phyloP scores from a whole-genome alignment of 257 asterid species.

The Petrea volubilis region DNA sequence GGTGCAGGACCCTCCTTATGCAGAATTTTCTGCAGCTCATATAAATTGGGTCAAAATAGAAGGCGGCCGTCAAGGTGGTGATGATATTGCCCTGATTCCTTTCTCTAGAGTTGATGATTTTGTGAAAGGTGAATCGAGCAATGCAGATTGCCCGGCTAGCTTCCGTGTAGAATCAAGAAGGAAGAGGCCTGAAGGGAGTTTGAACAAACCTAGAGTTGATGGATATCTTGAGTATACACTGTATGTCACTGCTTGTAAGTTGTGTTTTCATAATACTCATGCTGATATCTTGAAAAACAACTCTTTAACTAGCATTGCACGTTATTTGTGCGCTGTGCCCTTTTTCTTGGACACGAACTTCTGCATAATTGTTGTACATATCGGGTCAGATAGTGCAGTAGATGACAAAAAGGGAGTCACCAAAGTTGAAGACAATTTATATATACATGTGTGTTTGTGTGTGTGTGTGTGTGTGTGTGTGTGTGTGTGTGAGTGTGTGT shows the following conservation, averaged over 20 bases:
- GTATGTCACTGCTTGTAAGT: slow-evolving; percentile 51
- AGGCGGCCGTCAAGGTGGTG: slow-evolving; percentile 65
- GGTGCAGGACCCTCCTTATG: slow-evolving; percentile 53
- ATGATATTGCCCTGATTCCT: slow-evolving; percentile 52
- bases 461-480: too few relatives aligned
- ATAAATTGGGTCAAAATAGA: slow-evolving; percentile 58
- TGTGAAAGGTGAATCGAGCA: slow-evolving; percentile 54
- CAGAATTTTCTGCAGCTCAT: slow-evolving; percentile 51
- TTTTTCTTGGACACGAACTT: background rate
- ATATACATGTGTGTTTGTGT: too few relatives aligned
- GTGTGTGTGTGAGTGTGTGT: too few relatives aligned
- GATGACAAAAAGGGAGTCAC: too few relatives aligned
- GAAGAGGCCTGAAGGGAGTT: slow-evolving; percentile 54
- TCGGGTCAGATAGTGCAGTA: too few relatives aligned
- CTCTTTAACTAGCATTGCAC: slow-evolving; percentile 9
- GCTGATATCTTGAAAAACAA: slow-evolving; percentile 19
- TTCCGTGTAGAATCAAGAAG: slow-evolving; percentile 58
- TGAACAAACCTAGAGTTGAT: slow-evolving; percentile 55
- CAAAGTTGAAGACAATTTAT: too few relatives aligned
- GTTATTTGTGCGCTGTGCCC: background rate
- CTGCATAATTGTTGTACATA: too few relatives aligned
- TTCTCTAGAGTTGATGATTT: slow-evolving; percentile 55
- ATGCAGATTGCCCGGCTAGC: slow-evolving; percentile 52
- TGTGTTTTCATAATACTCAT: background rate
- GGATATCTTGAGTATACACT: slow-evolving; percentile 66